phyloP scores from a whole-genome alignment of 2,329 filamentous ascomycete genomes.

The Diaporthe amygdali region DNA sequence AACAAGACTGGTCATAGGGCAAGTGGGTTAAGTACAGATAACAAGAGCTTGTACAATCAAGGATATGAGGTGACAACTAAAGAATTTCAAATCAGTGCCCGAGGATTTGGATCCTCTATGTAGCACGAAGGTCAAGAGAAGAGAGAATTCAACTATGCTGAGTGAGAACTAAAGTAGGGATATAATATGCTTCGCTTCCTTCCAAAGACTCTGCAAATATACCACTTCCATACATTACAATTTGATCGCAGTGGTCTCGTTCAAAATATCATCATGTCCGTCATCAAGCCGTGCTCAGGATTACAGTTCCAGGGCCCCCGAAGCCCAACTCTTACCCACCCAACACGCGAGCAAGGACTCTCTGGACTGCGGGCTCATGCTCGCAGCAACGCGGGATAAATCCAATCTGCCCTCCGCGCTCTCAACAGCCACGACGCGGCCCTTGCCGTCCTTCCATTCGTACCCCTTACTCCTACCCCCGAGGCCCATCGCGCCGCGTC shows the following conservation, averaged over 20 bases:
- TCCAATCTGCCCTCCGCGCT: constrained; percentile 17
- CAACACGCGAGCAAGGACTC: constrained; percentile 57
- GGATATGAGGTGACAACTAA: too few species aligned
- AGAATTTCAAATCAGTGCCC: too few species aligned
- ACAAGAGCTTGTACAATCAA: too few species aligned
- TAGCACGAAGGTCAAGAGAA: not conserved
- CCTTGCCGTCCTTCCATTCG: constrained; percentile 17
- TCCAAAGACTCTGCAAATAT: not conserved
- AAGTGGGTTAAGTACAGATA: too few species aligned
- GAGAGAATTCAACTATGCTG: not conserved
- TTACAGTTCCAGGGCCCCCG: constrained; percentile 9
- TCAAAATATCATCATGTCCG: not conserved
- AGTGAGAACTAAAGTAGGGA: not conserved
- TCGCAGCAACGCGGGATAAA: constrained; percentile 5
- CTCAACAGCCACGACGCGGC: constrained; percentile 11
- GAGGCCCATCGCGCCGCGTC: not conserved
- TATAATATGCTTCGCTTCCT: not conserved
- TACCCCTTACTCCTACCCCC: not conserved
- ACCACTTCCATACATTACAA: constrained; percentile 5
- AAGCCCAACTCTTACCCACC: constrained; percentile 14
- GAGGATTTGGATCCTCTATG: too few species aligned
- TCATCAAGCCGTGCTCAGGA: not conserved
- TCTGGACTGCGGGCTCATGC: constrained; percentile 50
- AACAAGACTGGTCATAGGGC: too few species aligned
- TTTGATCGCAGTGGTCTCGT: not conserved